These are phyloP conservation scores for Aquilaria malaccensis DNA, from an alignment of 345 rosid genomes.

Conservation along the genomic window DNA sequence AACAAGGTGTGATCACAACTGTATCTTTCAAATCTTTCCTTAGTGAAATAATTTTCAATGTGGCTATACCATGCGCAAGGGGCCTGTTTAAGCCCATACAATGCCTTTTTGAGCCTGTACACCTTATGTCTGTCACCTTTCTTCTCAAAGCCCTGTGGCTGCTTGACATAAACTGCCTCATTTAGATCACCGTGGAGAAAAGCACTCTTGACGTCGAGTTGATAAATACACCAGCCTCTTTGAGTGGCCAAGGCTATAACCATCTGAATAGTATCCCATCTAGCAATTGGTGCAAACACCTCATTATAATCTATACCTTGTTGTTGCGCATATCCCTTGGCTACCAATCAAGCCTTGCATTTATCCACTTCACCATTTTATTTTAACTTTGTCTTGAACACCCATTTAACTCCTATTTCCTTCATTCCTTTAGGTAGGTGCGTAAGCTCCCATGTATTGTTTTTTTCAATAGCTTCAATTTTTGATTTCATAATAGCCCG, in stretches of 20 bases:
- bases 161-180: not conserved
- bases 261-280: too few relatives aligned
- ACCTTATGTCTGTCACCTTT: conserved; percentile 4
- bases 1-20: conserved; percentile 1
- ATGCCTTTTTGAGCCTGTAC: not conserved
- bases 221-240: conserved; percentile 1
- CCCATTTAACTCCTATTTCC: too few relatives aligned
- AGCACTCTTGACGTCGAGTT: not conserved
- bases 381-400: too few relatives aligned
- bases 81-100: not conserved
- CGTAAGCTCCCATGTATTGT: not conserved
- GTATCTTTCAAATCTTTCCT: conserved; percentile 1
- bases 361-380: too few relatives aligned
- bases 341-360: too few relatives aligned
- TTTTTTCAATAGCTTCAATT: not conserved
- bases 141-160: not conserved
- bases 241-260: not conserved
- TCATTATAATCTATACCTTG: too few relatives aligned
- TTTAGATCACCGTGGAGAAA: not conserved
- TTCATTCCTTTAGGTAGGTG: too few relatives aligned
- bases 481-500: not conserved
- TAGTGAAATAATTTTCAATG: too few relatives aligned
- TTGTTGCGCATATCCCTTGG: too few relatives aligned
- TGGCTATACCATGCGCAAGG: too few relatives aligned
- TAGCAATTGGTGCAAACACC: too few relatives aligned